Base-by-base conservation (phyloP, 805 yeast genomes). In the Suhomyces xylopsoci region DNA sequence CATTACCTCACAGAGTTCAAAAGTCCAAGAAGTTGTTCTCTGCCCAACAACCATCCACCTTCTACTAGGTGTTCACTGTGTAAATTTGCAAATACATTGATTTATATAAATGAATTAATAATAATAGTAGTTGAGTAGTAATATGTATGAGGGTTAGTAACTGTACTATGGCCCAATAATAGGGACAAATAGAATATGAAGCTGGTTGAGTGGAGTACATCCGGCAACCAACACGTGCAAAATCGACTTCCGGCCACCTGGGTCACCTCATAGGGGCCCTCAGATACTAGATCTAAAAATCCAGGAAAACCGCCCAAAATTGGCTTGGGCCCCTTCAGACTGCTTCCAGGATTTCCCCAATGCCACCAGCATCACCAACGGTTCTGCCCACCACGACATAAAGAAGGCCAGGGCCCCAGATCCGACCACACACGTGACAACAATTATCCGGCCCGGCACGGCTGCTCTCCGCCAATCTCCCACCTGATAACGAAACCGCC, bases 1-100 rank as follows among this genome's bases (percentile, higher is more conserved):
- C 99, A 83, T 88, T 94, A 77, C 98, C 99, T 72, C 99, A 94
- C 97, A 93, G 98, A 84, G 84, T 92, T 77, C 88, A 83, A 80
- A 92, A 91, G 84, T 79, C 96, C 74, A 81, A 84, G 83, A 82
- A 86, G 79, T 79, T 90, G 77, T 94, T 81, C 84, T 83, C 93
- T 78, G 81, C 90, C 81, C 86, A 86, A 82, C 88, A 96, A 81
- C 98, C 98, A 78, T 77, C 96, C 71, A 94, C 99, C 76, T 92
- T 85, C 90, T 93, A 93, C 89, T 93, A 92, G 80, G 76, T 57
- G 47, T 48, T 25, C 30, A 30, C 17, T 47, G 49, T 47, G 49
- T 47, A 47, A 47, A 48, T 46, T 44, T 52, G 48, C 49, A 38
- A 42, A 45, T 49, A 49, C 40, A 40, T 49, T 40, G 42, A 34